Evolutionary conservation across 441 rosid species (phyloP).

Genomic region (Bruguiera hainesii): DNA sequence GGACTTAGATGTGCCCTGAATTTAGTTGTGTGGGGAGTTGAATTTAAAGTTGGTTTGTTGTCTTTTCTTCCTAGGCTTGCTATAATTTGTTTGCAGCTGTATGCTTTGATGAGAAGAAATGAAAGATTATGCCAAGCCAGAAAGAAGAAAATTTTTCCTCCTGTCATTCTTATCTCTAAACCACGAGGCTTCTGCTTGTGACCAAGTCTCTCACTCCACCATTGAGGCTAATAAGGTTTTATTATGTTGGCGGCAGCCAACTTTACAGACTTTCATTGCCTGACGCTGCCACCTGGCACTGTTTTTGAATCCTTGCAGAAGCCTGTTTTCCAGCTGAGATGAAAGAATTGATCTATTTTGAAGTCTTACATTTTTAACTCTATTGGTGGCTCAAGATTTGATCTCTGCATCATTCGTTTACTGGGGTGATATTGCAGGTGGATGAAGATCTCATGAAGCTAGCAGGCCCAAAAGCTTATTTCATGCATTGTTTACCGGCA

Average conservation of each 20-base stretch:
- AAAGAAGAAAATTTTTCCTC: neutral
- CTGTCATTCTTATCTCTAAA: neutral
- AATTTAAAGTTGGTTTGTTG: too few species aligned
- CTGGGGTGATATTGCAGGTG: slow-evolving; percentile 44
- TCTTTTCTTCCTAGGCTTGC: too few species aligned
- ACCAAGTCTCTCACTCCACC: neutral
- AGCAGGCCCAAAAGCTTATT: slow-evolving; percentile 82
- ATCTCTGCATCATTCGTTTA: neutral
- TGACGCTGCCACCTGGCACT: neutral
- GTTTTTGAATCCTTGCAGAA: neutral
- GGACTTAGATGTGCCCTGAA: too few species aligned
- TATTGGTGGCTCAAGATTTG: neutral
- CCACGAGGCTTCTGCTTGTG: neutral
- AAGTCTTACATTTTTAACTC: too few species aligned
- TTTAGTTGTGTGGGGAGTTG: too few species aligned
- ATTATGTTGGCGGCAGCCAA: neutral
- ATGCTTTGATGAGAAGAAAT: neutral
- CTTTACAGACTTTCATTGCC: neutral
- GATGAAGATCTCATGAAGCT: slow-evolving; percentile 82
- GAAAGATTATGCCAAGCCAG: neutral
- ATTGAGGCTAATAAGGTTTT: neutral
- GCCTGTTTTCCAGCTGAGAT: too few species aligned
- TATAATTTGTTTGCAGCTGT: too few species aligned
- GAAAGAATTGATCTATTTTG: too few species aligned
- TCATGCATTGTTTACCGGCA: slow-evolving; percentile 99